Conservation (phyloP, 495 filamentous ascomycete genomes). For the Trichoderma virens region DNA sequence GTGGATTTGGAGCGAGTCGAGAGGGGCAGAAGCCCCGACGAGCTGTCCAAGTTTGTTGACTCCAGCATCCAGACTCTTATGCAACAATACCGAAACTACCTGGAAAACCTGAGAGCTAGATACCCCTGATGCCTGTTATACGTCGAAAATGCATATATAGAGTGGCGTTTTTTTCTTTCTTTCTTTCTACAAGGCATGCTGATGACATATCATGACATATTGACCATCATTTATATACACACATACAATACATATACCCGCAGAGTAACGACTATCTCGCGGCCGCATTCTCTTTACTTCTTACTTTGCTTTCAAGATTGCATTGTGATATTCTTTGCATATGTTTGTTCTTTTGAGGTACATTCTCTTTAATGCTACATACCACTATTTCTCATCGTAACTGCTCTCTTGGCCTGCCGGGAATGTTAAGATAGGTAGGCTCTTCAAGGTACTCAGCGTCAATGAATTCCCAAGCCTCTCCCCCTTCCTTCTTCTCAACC, state of each 20-base stretch:
- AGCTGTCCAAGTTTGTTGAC: constrained; percentile 1
- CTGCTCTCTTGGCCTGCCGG: no score
- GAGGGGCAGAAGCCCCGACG: not conserved
- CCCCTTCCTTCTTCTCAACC: no score
- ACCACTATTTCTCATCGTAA: no score
- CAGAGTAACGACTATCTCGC: not conserved
- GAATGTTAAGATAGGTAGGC: no score
- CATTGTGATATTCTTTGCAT: not conserved
- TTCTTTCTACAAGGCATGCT: not conserved
- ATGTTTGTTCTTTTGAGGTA: not conserved
- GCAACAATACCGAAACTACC: constrained; percentile 1
- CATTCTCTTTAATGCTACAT: no score
- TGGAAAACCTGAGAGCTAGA: not conserved
- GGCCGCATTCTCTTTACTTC: not conserved
- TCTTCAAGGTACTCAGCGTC: no score
- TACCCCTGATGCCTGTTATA: constrained; percentile 2
- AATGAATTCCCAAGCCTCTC: no score
- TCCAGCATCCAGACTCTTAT: not conserved
- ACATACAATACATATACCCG: not conserved
- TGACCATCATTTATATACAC: not conserved
- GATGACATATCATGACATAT: constrained; percentile 2
- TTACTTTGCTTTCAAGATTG: not conserved
- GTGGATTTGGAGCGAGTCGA: constrained; percentile 7
- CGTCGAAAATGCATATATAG: not conserved
- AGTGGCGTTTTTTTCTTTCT: not conserved